Base-by-base conservation (phyloP, 164 flowering plant species). In the Kalanchoe fedtschenkoi region DNA sequence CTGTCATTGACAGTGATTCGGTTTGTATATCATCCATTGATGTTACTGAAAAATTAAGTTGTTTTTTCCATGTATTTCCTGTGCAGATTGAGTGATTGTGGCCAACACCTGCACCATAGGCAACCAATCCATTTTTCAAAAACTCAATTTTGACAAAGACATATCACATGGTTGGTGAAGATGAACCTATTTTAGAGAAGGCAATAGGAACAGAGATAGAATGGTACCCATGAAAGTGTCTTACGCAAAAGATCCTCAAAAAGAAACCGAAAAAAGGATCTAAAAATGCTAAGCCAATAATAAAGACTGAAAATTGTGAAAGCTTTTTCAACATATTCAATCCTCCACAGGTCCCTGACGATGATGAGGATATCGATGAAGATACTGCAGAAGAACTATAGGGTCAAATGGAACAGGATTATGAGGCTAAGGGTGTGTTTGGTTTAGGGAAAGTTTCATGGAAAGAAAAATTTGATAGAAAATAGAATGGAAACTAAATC, bases 201-300 rank as follows among this genome's bases (percentile, higher is more conserved):
- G 96, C 97, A 16, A 83, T 88, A 6, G 97, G 97, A 77, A 91
- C 92, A 43, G 91, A 83, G 73, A 91, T 91, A 65, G 91, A 91
- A 66, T 91, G 97, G 97, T 58, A 67, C 68, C 86, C 95, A 6
- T 96, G 95, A 34, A 91, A 91, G 72, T 76, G 87, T 75, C 76
- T 91, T 75, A 91, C 97, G n/a, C 95, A 87, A 68, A 91, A 91
- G 75, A 39, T 88, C 44, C 71, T 91, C 22, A 91, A 88, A 65
- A 91, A 87, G 78, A 88, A 88, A 76, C 96, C 95, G 3, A 83
- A 71, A 77, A 91, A 88, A 73, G 96, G 96, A 51, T 76, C 95
- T 9, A 88, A 82, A 75, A 91, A 88, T 78, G 74, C 87, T 19
- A 91, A 87, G 64, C 91, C 95, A 10, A 80, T 88, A 15, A 88